Evolutionary conservation across 768 basidiomycete genomes (phyloP), one percentile per base, ranked within the genome.

Genomic region (Clitopilus passeckerianus): DNA sequence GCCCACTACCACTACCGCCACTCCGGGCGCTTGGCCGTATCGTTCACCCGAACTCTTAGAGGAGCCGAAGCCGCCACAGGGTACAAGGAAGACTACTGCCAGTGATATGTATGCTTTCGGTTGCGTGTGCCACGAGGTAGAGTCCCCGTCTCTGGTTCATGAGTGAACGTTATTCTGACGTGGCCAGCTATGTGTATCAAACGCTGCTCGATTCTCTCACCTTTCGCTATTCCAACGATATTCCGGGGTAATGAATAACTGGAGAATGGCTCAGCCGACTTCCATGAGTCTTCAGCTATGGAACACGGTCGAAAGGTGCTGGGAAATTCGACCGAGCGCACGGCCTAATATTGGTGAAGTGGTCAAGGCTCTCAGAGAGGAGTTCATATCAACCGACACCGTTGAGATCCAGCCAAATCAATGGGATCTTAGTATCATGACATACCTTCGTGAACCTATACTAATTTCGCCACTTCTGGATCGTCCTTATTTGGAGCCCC

Each of bases 91-190:
- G 23, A 66, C 67, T 60, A 41, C 55, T 10, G 46, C 16, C 23
- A 70, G 68, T 34, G 74, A 75, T 56, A 70, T 75, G 24, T 75
- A 76, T 55, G 65, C 74, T 5, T 69, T 75, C 54, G 74, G 67
- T 1, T 67, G 62, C 57, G 65, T 72, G 37, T 59, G 67, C 10
- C 75, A 72, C 57, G 74, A 75, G 71, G 74, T 74, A 37, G n/a
- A n/a, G n/a, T n/a, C n/a, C n/a, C n/a, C n/a, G n/a, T n/a, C n/a
- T n/a, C n/a, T n/a, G n/a, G n/a, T n/a, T n/a, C n/a, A n/a, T n/a
- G n/a, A n/a, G n/a, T n/a, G n/a, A n/a, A n/a, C n/a, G n/a, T n/a
- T n/a, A n/a, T n/a, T n/a, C n/a, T n/a, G n/a, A n/a, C n/a, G n/a
- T n/a, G n/a, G n/a, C n/a, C n/a, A n/a, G 70, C 2, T 67, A 68